Conservation (phyloP, 345 rosid genomes). For the Citrus medica region DNA sequence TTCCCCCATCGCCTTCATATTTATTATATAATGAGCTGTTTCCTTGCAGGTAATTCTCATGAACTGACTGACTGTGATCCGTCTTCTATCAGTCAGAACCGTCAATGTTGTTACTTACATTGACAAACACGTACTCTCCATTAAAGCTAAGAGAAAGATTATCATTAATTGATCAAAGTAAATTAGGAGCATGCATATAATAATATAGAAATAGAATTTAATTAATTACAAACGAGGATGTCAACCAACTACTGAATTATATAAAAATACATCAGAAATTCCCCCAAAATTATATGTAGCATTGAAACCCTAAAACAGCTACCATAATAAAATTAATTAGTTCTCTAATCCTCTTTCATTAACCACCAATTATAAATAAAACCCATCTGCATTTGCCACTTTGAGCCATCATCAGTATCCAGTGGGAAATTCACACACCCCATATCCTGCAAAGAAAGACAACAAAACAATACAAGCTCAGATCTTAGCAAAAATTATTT, state of each 20-base stretch:
- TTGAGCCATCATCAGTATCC: slow-evolving; percentile 45
- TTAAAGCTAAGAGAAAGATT: neutral
- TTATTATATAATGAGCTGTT: too few species aligned
- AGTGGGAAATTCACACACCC: slow-evolving; percentile 61
- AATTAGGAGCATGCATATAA: neutral
- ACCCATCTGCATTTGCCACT: neutral
- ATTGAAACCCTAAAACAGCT: neutral
- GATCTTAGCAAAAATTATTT: neutral
- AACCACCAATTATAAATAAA: too few species aligned
- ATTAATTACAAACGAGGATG: neutral
- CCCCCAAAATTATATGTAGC: neutral
- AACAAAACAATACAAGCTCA: neutral
- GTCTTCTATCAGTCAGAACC: neutral
- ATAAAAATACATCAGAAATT: neutral
- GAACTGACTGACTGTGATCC: neutral
- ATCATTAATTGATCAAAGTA: neutral
- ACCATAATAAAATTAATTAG: neutral
- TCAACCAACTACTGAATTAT: neutral
- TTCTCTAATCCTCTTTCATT: neutral
- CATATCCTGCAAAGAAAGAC: slow-evolving; percentile 43
- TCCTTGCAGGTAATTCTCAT: neutral
- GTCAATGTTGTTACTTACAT: too few species aligned
- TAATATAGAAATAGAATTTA: too few species aligned
- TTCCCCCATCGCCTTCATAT: too few species aligned
- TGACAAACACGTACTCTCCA: too few species aligned